Percentiles rank a stretch among this genome's conserved stretches.
Evolutionary conservation across 495 filamentous ascomycete species (phyloP).

Genomic region (Hypoxylon crocopeplum): DNA sequence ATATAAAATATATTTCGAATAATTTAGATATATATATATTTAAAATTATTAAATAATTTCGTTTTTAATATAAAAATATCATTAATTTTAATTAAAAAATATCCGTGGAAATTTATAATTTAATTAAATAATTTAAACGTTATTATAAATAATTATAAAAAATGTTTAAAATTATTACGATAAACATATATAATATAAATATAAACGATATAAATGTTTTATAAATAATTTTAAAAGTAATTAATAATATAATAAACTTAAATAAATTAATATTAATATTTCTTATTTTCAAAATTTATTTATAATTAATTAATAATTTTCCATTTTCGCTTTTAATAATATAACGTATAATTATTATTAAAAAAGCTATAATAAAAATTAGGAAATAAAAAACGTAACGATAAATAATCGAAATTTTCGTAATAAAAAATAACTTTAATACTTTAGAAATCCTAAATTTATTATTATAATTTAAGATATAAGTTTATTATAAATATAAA

Average conservation of each 20-base stretch:
- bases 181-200: too few species aligned
- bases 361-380: not conserved
- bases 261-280: not conserved
- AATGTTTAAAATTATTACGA: too few species aligned
- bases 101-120: too few species aligned
- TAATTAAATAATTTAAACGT: too few species aligned
- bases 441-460: not conserved
- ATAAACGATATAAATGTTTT: too few species aligned
- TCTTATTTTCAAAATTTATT: not conserved
- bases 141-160: too few species aligned
- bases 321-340: not conserved
- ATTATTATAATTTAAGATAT: constrained; percentile 2
- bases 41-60: too few species aligned
- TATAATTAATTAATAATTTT: not conserved
- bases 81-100: not conserved
- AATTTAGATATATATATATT: not conserved
- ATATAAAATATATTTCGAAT: not conserved
- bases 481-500: constrained; percentile 1
- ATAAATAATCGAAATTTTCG: not conserved
- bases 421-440: not conserved
- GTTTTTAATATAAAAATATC: not conserved
- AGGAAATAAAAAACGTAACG: not conserved
- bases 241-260: not conserved
- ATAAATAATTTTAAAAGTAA: not conserved
- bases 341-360: not conserved